Evolutionary conservation across 164 flowering plant genomes (phyloP).

Genomic region (Nelumbo lutea): DNA sequence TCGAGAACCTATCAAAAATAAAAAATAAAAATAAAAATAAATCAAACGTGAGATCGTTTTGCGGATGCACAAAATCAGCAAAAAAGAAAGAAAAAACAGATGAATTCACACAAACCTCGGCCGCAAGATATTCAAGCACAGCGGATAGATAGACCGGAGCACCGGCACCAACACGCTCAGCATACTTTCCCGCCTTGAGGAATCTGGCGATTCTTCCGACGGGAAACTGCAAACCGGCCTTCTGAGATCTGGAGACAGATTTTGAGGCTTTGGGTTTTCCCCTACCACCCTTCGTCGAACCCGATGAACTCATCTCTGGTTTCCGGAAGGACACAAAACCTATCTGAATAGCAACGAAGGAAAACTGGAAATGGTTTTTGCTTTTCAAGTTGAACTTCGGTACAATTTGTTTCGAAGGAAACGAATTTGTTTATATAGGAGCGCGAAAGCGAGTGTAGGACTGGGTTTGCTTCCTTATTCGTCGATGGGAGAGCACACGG

Average conservation of each 20-base stretch:
- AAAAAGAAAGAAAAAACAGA: background rate
- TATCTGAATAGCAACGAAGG: too few species aligned
- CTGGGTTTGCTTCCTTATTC: background rate
- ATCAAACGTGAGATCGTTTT: background rate
- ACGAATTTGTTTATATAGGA: background rate
- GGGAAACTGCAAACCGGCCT: constrained; percentile 56
- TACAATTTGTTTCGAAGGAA: background rate
- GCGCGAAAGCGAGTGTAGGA: background rate
- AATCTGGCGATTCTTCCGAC: constrained; percentile 56
- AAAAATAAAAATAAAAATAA: background rate
- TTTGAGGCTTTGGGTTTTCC: constrained; percentile 48
- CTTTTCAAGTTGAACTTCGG: background rate
- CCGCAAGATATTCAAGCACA: constrained; percentile 58
- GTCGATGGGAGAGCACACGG: background rate
- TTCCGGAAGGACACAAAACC: background rate
- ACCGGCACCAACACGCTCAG: constrained; percentile 58
- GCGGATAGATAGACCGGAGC: constrained; percentile 62
- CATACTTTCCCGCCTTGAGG: constrained; percentile 54
- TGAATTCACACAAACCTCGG: constrained; percentile 28
- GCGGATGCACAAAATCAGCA: background rate
- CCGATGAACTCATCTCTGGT: background rate
- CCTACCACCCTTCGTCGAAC: constrained; percentile 38
- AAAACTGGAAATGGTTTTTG: background rate
- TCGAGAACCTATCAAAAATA: constrained; percentile 33
- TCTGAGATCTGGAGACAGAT: constrained; percentile 44